Evolutionary conservation across 2,329 filamentous ascomycete species (phyloP).

Genomic region (Fusarium xylarioides): DNA sequence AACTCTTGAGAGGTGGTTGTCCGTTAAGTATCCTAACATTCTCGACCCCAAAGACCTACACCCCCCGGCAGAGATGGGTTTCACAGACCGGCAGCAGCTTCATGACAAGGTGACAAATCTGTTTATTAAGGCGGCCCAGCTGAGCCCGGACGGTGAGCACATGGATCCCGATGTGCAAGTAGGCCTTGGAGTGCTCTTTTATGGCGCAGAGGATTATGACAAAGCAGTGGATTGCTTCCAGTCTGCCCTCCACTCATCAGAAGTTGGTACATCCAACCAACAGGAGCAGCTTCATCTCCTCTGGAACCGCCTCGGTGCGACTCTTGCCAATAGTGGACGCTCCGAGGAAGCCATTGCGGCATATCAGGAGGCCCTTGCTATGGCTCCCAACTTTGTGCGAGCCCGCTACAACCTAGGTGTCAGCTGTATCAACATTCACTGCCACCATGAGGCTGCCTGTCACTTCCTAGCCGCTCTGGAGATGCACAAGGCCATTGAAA

Average conservation of each 20-base stretch:
- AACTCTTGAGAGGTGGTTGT: slow-evolving; percentile 95
- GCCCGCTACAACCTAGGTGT: slow-evolving; percentile 97
- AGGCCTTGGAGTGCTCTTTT: slow-evolving; percentile 94
- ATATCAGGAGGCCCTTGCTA: slow-evolving; percentile 89
- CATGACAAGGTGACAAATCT: slow-evolving; percentile 90
- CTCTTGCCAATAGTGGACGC: slow-evolving; percentile 91
- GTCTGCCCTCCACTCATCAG: slow-evolving; percentile 85
- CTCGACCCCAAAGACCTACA: slow-evolving; percentile 77
- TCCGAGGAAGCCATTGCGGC: slow-evolving; percentile 96
- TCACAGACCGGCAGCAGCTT: slow-evolving; percentile 89
- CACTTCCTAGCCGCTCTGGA: slow-evolving; percentile 90
- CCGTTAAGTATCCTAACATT: slow-evolving; percentile 90
- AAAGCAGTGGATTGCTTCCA: slow-evolving; percentile 99
- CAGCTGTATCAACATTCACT: slow-evolving; percentile 96
- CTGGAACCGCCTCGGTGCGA: slow-evolving; percentile 97
- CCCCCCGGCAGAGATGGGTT: slow-evolving; percentile 83
- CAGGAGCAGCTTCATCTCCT: slow-evolving; percentile 89
- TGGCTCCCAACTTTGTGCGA: slow-evolving; percentile 95
- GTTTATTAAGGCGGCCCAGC: slow-evolving; percentile 91
- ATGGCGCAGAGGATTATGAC: slow-evolving; percentile 96
- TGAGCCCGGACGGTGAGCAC: slow-evolving; percentile 89
- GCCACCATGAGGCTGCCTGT: slow-evolving; percentile 89
- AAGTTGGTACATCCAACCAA: slow-evolving; percentile 84
- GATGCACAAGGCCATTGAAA: slow-evolving; percentile 95
- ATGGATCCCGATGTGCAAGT: slow-evolving; percentile 99